These are phyloP conservation scores for Phytophthora brassicae DNA, from an alignment of 352 stramenopile genomes.

Conservation along the genomic window DNA sequence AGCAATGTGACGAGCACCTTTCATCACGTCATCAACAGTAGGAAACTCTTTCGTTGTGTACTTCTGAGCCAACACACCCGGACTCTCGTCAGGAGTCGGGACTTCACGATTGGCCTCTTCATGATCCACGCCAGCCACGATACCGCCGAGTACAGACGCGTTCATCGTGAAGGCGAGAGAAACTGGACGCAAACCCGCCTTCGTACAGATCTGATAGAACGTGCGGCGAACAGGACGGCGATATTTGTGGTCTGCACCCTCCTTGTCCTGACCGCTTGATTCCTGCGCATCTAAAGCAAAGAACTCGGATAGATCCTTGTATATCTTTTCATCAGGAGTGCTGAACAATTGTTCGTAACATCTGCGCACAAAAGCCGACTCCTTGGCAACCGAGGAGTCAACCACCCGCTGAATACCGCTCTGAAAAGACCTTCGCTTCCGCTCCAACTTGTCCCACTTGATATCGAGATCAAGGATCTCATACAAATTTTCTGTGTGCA, in stretches of 20 bases:
- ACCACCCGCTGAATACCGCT: slow-evolving; percentile 66
- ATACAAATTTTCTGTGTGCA: slow-evolving; percentile 81
- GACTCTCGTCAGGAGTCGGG: slow-evolving; percentile 75
- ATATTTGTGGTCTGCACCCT: slow-evolving; percentile 59
- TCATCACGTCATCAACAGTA: slow-evolving; percentile 86
- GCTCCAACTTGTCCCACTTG: slow-evolving; percentile 88
- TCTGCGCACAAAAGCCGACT: slow-evolving; percentile 81
- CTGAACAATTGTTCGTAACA: slow-evolving; percentile 79
- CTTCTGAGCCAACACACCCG: slow-evolving; percentile 66
- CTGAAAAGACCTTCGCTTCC: slow-evolving; percentile 80
- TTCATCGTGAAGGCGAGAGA: slow-evolving; percentile 87
- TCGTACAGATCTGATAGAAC: slow-evolving; percentile 90
- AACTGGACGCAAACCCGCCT: slow-evolving; percentile 71
- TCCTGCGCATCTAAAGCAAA: slow-evolving; percentile 80
- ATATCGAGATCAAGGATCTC: slow-evolving; percentile 86
- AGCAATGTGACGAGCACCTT: slow-evolving; percentile 85
- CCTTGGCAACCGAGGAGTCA: slow-evolving; percentile 64
- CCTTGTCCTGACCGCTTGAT: slow-evolving; percentile 49
- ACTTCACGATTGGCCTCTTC: slow-evolving; percentile 68
- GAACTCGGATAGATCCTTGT: slow-evolving; percentile 86
- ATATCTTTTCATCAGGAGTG: slow-evolving; percentile 78
- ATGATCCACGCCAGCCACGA: slow-evolving; percentile 70
- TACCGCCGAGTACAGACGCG: slow-evolving; percentile 75
- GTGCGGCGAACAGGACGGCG: slow-evolving; percentile 79
- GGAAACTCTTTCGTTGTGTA: slow-evolving; percentile 86